Conservation (phyloP, 352 stramenopile genomes). For the Globisporangium nagaii region DNA sequence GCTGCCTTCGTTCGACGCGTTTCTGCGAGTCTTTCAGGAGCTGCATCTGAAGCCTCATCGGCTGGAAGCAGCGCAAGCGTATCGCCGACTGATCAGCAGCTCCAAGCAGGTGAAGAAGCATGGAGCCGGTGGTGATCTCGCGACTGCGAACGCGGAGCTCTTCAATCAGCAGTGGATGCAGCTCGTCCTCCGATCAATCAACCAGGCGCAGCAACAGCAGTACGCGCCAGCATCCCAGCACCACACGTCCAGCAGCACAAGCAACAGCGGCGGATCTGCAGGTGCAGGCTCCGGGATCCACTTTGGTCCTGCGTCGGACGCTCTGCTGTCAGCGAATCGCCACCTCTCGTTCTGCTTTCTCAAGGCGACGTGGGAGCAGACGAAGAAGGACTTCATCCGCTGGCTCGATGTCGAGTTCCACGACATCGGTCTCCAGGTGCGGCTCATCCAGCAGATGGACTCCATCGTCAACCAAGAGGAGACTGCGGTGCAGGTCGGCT, state of each 20-base stretch:
- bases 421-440: conserved; percentile 36
- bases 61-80: conserved; percentile 22
- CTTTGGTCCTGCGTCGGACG: conserved; percentile 28
- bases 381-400: conserved; percentile 36
- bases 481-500: conserved; percentile 10
- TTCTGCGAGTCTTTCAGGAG: conserved; percentile 20
- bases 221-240: conserved; percentile 1
- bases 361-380: conserved; percentile 31
- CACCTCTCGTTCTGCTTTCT: conserved; percentile 31
- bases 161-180: conserved; percentile 27
- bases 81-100: conserved; percentile 23
- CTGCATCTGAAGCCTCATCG: conserved; percentile 29
- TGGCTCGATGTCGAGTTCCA: conserved; percentile 29
- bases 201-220: conserved; percentile 38
- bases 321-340: conserved; percentile 18
- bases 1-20: conserved; percentile 17
- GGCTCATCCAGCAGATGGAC: conserved; percentile 46
- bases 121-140: not conserved
- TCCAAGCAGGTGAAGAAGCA: conserved; percentile 1
- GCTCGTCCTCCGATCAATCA: conserved; percentile 23
- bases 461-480: conserved; percentile 7
- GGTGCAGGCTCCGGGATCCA: conserved; percentile 16
- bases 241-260: not conserved
- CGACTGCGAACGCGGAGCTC: conserved; percentile 10
- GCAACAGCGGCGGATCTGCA: not conserved